These are phyloP conservation scores for Pichia sp. DNA, from an alignment of 1,139 yeast species.

Conservation along the genomic window DNA sequence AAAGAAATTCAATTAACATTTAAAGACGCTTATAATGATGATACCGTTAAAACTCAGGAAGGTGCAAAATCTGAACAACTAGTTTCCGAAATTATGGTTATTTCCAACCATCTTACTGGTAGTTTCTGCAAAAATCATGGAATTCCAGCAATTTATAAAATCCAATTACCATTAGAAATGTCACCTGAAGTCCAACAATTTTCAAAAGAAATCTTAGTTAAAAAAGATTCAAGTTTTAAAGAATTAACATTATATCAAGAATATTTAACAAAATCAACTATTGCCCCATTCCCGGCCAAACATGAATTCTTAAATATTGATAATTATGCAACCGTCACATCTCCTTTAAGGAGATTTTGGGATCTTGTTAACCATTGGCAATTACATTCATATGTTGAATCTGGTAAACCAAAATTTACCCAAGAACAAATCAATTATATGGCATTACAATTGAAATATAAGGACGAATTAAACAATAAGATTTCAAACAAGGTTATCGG, in stretches of 20 bases:
- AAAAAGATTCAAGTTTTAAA: conserved; percentile 22
- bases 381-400: conserved; percentile 38
- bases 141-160: conserved; percentile 55
- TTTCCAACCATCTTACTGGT: conserved; percentile 64
- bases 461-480: conserved; percentile 26
- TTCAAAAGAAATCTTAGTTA: conserved; percentile 25
- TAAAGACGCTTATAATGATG: conserved; percentile 17
- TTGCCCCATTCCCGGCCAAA: conserved; percentile 34
- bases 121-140: conserved; percentile 38
- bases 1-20: conserved; percentile 21
- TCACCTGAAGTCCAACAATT: conserved; percentile 17
- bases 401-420: conserved; percentile 19
- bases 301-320: conserved; percentile 65
- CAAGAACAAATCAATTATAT: conserved; percentile 23
- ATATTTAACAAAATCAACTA: conserved; percentile 36
- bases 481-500: conserved; percentile 30
- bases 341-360: conserved; percentile 83
- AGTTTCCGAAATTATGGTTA: conserved; percentile 80
- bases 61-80: conserved; percentile 40
- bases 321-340: conserved; percentile 71
- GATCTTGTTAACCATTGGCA: conserved; percentile 81
- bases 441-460: conserved; percentile 26
- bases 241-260: conserved; percentile 27
- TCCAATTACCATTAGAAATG: conserved; percentile 36
- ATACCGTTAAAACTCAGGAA: conserved; percentile 5